Base-by-base conservation (phyloP, 495 filamentous ascomycete genomes). In the Xylaria venustula region DNA sequence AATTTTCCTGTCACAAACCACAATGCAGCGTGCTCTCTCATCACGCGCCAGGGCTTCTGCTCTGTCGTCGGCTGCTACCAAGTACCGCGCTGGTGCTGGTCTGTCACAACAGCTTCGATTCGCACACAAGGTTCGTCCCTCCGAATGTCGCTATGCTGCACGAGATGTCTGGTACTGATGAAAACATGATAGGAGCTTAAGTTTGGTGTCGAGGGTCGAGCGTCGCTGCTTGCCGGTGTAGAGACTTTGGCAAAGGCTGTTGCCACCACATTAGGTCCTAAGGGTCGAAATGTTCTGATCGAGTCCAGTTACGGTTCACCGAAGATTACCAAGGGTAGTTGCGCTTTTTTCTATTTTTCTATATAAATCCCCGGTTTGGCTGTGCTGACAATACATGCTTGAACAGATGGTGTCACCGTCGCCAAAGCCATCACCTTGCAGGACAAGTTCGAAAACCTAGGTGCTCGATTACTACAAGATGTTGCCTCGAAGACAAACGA, bases 361-460 rank as follows among this genome's bases (percentile, higher is more conserved):
- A 41, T 9, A 17, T 23, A 41, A 34, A 23, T 20, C 26, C 14
- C 12, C 34, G 2, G n/a, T n/a, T n/a, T 14, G 19, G 36, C 58
- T 54, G 41, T 44, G 61, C 63, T 71, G 58, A 75, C 61, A 19
- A 47, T 55, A 54, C 45, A 52, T 28, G 44, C 47, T n/a, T n/a
- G n/a, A 58, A 58, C 59, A 96, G 92, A 97, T 77, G 92, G 92
- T 88, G 92, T 97, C 36, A 96, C 90, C 64, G 92, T 97, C 69
- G 92, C 92, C 67, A 90, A 87, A 79, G 93, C 93, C 57, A 91
- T 98, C 68, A 86, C 85, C 63, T 85, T 98, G 48, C 87, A 98
- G 84, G 94, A 98, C 83, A 98, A 98, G 78, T 98, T 97, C 78
- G 95, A 98, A 81, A 98, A 98, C 82, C 90, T 98, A 66, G 94